Base-by-base conservation (phyloP, 768 basidiomycete genomes). In the Auriculariales sp. region DNA sequence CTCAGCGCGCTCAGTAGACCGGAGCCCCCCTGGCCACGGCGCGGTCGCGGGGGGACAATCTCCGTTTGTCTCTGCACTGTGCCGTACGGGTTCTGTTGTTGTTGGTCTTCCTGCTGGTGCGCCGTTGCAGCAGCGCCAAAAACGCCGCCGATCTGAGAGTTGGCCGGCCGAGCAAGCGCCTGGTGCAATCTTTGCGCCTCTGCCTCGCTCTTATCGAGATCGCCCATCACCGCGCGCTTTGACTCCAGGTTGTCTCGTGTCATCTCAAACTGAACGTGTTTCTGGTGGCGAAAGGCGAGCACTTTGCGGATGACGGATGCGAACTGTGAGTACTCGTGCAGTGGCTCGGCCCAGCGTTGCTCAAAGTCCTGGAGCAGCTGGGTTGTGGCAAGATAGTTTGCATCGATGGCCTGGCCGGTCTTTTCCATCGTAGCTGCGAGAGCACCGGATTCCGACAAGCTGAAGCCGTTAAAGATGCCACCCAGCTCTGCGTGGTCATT, bases 241-340 rank as follows among this genome's bases (percentile, higher is more conserved):
- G 70, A 68, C 55, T 92, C 92, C 11, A 99, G 70, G 24, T 73
- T 71, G 61, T 97, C 93, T 63, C 94, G 87, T 3, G 95, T 94
- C 77, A 95, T 86, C 66, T 99, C 95, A 59, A 83, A 93, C 62
- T 99, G 95, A 6, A 92, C 85, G 54, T 99, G 92, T 66, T 98
- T 98, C 67, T 93, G 91, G 62, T 98, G 94, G 35, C 95, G 86
- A 66, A 93, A 99, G 0, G 80, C 79, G 44, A 99, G 79, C 29
- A 98, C 69, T 59, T 86, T 86, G 73, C 90, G 93, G 68, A 99
- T 98, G 60, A 97, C 93, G 17, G 74, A 70, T 11, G 87, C 89
- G 62, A 98, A 99, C 64, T 98, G 95, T 49, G 82, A 69, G 64
- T 98, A 98, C 62, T 97, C 93, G 57, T 94, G 88, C 46, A 98